These are phyloP conservation scores for Tylopilus vinaceipallidus DNA, from an alignment of 768 basidiomycete species.

Conservation along the genomic window DNA sequence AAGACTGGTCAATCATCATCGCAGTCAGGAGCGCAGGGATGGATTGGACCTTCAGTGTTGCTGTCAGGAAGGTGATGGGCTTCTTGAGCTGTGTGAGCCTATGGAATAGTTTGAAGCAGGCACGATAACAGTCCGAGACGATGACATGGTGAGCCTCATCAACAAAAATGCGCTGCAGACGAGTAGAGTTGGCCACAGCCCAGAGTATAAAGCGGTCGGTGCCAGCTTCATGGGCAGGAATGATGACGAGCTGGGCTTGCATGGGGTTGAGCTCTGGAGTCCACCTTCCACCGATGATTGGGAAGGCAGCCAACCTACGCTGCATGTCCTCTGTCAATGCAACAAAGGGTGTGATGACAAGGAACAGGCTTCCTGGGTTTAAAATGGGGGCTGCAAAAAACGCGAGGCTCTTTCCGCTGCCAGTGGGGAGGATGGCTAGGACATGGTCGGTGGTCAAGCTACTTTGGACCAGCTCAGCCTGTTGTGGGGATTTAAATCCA, in stretches of 20 bases:
- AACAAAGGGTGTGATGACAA: constrained; percentile 5
- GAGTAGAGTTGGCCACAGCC: background rate
- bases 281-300: background rate
- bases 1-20: background rate
- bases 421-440: constrained; percentile 6
- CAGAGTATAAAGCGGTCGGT: background rate
- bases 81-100: constrained; percentile 1
- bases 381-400: constrained; percentile 8
- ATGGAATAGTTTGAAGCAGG: constrained; percentile 15
- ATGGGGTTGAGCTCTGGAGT: background rate
- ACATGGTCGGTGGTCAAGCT: constrained; percentile 4
- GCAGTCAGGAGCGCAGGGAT: background rate
- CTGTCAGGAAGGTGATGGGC: constrained; percentile 9
- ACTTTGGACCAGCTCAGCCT: constrained; percentile 12
- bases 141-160: constrained; percentile 12
- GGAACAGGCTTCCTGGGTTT: background rate
- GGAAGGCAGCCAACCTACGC: background rate
- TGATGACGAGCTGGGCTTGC: background rate
- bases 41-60: constrained; percentile 6
- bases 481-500: background rate
- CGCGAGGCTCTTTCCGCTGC: constrained; percentile 13
- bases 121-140: background rate
- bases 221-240: constrained; percentile 10
- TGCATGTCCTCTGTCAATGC: constrained; percentile 10
- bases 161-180: background rate